Conservation (phyloP, 352 stramenopile genomes). For the Globisporangium canariense region DNA sequence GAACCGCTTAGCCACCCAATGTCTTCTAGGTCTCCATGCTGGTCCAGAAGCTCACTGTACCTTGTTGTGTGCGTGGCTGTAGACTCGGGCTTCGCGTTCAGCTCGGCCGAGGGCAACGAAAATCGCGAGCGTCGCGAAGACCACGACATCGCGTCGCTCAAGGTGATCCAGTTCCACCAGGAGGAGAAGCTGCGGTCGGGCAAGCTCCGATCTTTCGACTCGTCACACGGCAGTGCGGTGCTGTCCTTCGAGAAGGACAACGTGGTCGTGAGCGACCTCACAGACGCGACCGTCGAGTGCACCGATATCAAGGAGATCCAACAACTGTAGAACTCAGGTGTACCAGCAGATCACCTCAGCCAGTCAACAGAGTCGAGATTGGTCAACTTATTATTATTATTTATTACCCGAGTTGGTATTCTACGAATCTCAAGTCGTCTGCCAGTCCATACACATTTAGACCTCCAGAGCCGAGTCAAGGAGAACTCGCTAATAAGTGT, state of each 20-base stretch:
- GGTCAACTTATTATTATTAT: too few relatives aligned
- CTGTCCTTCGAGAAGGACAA: slow-evolving; percentile 10
- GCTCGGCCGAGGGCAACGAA: slow-evolving; percentile 27
- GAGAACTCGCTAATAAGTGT: background rate
- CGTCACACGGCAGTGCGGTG: background rate
- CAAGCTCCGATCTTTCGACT: slow-evolving; percentile 11
- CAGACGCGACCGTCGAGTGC: background rate
- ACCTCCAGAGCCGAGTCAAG: too few relatives aligned
- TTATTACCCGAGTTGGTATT: too few relatives aligned
- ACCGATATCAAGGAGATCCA: slow-evolving; percentile 7
- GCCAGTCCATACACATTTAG: too few relatives aligned
- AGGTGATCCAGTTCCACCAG: slow-evolving; percentile 38
- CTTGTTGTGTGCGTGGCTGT: slow-evolving; percentile 11
- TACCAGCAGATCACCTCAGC: background rate
- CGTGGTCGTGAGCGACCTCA: slow-evolving; percentile 19
- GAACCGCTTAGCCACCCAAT: slow-evolving; percentile 11
- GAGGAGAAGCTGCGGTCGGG: slow-evolving; percentile 22
- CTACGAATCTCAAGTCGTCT: too few relatives aligned
- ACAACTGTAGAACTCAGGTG: slow-evolving; percentile 2
- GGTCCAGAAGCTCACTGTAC: slow-evolving; percentile 4
- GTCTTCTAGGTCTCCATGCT: slow-evolving; percentile 4
- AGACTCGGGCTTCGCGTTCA: slow-evolving; percentile 60
- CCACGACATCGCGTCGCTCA: slow-evolving; percentile 41
- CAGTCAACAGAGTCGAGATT: too few relatives aligned
- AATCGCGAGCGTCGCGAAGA: slow-evolving; percentile 2